These are phyloP conservation scores for Ehretia macrophylla DNA, from an alignment of 257 asterid genomes.

Conservation along the genomic window DNA sequence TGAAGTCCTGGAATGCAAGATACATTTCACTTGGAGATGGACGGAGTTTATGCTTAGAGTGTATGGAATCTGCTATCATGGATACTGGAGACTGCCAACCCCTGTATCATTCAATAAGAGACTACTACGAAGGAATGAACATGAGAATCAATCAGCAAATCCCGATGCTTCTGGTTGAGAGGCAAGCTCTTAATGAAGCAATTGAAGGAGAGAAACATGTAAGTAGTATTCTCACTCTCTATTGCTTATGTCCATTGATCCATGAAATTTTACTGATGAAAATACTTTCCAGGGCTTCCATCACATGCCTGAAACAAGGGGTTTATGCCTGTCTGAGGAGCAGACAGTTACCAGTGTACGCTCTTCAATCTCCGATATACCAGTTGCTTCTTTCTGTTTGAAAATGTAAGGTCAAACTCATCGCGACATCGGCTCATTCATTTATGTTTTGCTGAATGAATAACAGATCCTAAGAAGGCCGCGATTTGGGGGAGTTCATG, in stretches of 20 bases:
- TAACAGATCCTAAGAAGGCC: constrained; percentile 73
- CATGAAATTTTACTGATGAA: constrained; percentile 5
- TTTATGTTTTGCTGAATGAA: background rate
- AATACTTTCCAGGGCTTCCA: constrained; percentile 69
- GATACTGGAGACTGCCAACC: constrained; percentile 99
- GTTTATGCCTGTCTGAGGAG: constrained; percentile 96
- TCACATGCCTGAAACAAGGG: constrained; percentile 99
- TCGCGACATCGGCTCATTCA: background rate
- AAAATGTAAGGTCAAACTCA: background rate
- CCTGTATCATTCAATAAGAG: constrained; percentile 82
- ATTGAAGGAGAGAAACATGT: constrained; percentile 97
- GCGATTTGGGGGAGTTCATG: constrained; percentile 68
- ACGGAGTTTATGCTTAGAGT: constrained; percentile 86
- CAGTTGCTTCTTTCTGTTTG: background rate
- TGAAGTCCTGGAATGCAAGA: constrained; percentile 65
- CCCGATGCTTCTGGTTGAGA: constrained; percentile 97
- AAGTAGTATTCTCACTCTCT: constrained; percentile 16
- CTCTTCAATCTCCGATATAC: background rate
- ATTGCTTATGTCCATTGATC: background rate
- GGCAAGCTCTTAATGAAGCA: constrained; percentile 98
- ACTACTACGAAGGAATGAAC: constrained; percentile 95
- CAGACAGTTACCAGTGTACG: constrained; percentile 92
- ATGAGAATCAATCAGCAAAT: constrained; percentile 89
- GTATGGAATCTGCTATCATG: constrained; percentile 98
- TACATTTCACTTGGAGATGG: constrained; percentile 91